Percentiles rank a stretch among this genome's conserved stretches.
Evolutionary conservation across 768 basidiomycete species (phyloP).

Genomic region (Chalciporus pseudorubinellus): DNA sequence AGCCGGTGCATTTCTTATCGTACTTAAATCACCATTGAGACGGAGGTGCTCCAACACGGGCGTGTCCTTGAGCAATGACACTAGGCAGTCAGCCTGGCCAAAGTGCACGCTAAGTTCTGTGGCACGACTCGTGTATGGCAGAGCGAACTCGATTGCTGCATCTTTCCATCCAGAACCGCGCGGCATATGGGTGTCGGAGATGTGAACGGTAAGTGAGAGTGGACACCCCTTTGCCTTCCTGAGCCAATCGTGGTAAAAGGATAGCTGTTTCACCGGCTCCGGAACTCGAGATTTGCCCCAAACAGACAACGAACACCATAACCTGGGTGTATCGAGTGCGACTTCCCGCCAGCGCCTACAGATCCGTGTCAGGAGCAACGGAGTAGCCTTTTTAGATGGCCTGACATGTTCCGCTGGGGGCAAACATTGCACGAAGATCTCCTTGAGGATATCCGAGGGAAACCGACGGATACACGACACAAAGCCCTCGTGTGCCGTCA

Average conservation of each 20-base stretch:
- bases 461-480: too few species aligned
- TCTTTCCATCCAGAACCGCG: conserved; percentile 12
- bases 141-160: conserved; percentile 20
- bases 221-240: conserved; percentile 17
- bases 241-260: conserved; percentile 18
- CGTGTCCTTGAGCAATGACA: conserved; percentile 12
- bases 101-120: conserved; percentile 9
- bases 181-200: conserved; percentile 5
- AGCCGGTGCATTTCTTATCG: not conserved
- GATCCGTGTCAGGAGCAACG: conserved; percentile 40
- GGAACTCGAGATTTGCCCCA: not conserved
- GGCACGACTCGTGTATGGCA: conserved; percentile 15
- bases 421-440: conserved; percentile 44
- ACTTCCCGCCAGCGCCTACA: conserved; percentile 43
- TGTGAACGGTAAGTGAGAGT: conserved; percentile 21
- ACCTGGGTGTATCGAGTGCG: conserved; percentile 37
- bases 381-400: conserved; percentile 24
- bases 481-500: conserved; percentile 21
- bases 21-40: conserved; percentile 6
- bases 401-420: conserved; percentile 22
- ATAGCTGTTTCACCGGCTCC: conserved; percentile 4
- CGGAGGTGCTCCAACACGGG: conserved; percentile 20
- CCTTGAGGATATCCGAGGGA: conserved; percentile 45
- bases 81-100: conserved; percentile 2
- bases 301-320: conserved; percentile 45